These are phyloP conservation scores for Aegle marmelos DNA, from an alignment of 345 rosid genomes.

Conservation along the genomic window DNA sequence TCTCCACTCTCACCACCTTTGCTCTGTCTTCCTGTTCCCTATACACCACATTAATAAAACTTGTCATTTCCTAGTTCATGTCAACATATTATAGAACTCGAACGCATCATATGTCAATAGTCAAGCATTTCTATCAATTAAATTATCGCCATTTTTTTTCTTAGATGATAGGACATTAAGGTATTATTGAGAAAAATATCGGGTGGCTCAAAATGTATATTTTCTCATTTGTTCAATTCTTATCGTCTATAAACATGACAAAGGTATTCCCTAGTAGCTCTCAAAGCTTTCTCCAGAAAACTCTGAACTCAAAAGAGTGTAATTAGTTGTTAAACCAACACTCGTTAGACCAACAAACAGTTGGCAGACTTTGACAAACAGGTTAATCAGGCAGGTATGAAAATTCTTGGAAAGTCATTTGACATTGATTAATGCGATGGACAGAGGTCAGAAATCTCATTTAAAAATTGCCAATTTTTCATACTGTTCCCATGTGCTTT, in stretches of 20 bases:
- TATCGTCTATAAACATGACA: too few species aligned
- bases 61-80: background rate
- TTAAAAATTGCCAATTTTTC: background rate
- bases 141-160: background rate
- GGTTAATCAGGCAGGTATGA: background rate
- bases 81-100: background rate
- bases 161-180: too few species aligned
- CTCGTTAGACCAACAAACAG: too few species aligned
- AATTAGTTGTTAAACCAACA: background rate
- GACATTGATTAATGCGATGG: background rate
- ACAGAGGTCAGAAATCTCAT: background rate
- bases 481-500: background rate
- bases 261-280: too few species aligned
- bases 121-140: background rate
- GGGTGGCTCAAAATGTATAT: too few species aligned
- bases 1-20: conserved; percentile 78
- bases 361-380: background rate
- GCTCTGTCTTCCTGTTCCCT: conserved; percentile 91
- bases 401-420: background rate
- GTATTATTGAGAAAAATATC: too few species aligned
- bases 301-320: too few species aligned
- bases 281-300: too few species aligned
- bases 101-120: background rate
- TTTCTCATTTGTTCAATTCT: too few species aligned
- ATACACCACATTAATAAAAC: conserved; percentile 13